Base-by-base conservation (phyloP, 2,329 filamentous ascomycete genomes). In the Didymella exigua region DNA sequence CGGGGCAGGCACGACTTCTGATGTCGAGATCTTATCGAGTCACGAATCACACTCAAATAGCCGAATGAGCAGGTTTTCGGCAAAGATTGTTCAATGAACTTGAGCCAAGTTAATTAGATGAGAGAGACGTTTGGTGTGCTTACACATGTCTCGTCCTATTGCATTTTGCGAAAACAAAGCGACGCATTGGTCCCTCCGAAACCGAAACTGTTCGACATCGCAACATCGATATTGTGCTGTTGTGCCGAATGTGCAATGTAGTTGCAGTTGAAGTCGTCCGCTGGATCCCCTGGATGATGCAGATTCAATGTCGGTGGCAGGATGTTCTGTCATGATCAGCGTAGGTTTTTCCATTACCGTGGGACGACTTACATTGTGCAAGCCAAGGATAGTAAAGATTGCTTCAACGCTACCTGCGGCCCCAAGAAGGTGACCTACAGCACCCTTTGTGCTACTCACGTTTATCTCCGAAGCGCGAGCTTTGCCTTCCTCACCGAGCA, bases 121-220 rank as follows among this genome's bases (percentile, higher is more conserved):
- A 16, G n/a, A 16, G 16, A 33, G 8, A 5, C 4, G 30, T n/a
- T n/a, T 33, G 2, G 4, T 16, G n/a, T 33, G 14, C 30, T n/a
- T n/a, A n/a, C n/a, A n/a, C n/a, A 13, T 13, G 37, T 23, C 46
- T 71, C 4, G 5, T n/a, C 13, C 16, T 8, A 76, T 27, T 40
- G 18, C 54, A 71, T 49, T 61, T 78, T 82, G 7, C 82, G 82
- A 67, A 98, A 93, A 47, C 92, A 92, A 31, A 99, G 78, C 49
- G 87, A 92, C 36, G 93, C 93, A 77, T 99, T 99, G 1, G 93
- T 98, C 14, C 95, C 95, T 10, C 95, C 95, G 78, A 99, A 99
- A 0, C 95, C 95, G 77, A 99, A 99, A 72, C 93, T 98, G 70
- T 99, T 99, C 3, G 91, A 95, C 54, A 99, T 67, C 5, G 90